A percentile compares a stretch with the other conserved stretches of the same genome.
phyloP scores from a whole-genome alignment of 1,284 basidiomycete genomes.

The Puccinia coronata region DNA sequence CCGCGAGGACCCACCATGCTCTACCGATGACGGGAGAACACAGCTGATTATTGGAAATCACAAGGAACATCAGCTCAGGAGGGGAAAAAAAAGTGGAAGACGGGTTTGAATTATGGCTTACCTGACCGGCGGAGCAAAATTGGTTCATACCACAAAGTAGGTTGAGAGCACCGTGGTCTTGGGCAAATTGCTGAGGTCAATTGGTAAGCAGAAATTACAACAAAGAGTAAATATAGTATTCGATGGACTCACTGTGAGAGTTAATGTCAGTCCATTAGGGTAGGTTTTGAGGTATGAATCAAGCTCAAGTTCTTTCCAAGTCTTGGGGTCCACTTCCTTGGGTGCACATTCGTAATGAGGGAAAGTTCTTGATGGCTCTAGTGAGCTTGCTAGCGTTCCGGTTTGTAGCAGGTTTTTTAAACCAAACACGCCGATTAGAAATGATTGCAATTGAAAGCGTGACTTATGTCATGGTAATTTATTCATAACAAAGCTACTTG shows the following conservation, averaged over 20 bases:
- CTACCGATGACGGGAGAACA: constrained; percentile 14
- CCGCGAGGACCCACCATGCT: constrained; percentile 29
- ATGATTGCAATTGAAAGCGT: no score
- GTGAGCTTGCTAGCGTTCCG: neutral
- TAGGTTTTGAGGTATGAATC: constrained; percentile 26
- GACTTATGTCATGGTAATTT: no score
- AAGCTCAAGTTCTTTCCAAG: constrained; percentile 27
- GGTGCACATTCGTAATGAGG: neutral
- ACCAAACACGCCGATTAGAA: no score
- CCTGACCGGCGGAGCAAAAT: constrained; percentile 28
- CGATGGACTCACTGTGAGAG: neutral
- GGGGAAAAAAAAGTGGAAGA: neutral
- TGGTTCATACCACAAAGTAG: constrained; percentile 10
- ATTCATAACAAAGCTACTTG: no score
- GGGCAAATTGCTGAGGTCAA: constrained; percentile 7
- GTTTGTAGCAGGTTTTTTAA: neutral
- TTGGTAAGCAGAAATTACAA: neutral
- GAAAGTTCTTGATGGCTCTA: neutral
- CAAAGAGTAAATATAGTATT: neutral
- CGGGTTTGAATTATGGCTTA: neutral
- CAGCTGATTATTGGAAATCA: constrained; percentile 7
- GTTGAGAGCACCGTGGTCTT: constrained; percentile 1
- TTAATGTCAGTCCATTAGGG: neutral
- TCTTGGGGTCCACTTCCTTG: neutral
- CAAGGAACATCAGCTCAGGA: neutral